Conservation (phyloP, 2,329 filamentous ascomycete species). For the Botrytis paeoniae region DNA sequence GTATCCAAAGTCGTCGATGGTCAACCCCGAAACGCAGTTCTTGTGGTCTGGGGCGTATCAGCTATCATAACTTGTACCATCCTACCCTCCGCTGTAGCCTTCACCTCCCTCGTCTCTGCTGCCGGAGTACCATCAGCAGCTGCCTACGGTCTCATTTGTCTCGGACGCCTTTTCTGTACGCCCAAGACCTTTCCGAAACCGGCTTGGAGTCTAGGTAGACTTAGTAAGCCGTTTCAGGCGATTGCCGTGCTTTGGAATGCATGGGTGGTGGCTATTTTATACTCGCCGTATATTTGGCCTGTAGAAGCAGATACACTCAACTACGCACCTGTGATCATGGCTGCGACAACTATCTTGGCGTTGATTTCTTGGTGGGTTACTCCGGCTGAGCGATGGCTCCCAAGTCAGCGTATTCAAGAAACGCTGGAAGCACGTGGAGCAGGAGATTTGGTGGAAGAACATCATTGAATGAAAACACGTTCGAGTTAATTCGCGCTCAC, state of each 20-base stretch:
- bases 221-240: constrained; percentile 15
- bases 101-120: constrained; percentile 19
- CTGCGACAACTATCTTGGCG: constrained; percentile 20
- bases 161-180: constrained; percentile 22
- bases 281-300: constrained; percentile 15
- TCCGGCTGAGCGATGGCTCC: constrained; percentile 7
- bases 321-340: constrained; percentile 23
- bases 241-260: constrained; percentile 23
- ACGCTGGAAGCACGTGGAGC: neutral
- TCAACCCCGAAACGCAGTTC: constrained; percentile 24
- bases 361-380: constrained; percentile 22
- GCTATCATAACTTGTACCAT: constrained; percentile 21
- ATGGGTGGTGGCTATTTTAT: constrained; percentile 20
- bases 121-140: constrained; percentile 20
- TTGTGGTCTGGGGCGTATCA: constrained; percentile 17
- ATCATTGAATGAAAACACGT: neutral
- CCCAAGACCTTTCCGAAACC: constrained; percentile 18
- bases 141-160: constrained; percentile 21
- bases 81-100: constrained; percentile 21
- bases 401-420: constrained; percentile 3
- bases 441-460: neutral
- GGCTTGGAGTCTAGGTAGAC: constrained; percentile 20
- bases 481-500: neutral
- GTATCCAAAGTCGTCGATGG: constrained; percentile 18
- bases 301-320: constrained; percentile 13